Conservation (phyloP, 116 monocot genomes). For the Cymodocea nodosa region DNA sequence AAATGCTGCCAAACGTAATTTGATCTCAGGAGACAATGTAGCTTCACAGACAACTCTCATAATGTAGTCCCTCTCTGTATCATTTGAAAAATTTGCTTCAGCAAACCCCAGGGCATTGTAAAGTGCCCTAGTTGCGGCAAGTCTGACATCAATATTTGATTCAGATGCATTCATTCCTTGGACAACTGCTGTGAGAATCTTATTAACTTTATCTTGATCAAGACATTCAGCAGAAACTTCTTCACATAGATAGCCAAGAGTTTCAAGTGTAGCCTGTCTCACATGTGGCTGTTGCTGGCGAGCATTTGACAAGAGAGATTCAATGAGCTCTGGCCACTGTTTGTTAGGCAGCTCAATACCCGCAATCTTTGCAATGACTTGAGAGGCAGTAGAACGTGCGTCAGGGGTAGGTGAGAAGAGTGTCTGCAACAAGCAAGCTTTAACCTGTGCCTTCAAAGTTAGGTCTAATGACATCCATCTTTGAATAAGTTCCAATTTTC, state of each 20-base stretch:
- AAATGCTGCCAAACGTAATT: constrained; percentile 33
- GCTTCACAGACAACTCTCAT: constrained; percentile 41
- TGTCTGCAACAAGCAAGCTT: constrained; percentile 36
- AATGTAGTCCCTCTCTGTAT: constrained; percentile 41
- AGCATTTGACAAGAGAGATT: constrained; percentile 22
- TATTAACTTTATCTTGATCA: constrained; percentile 40
- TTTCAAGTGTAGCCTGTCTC: constrained; percentile 44
- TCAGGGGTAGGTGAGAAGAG: constrained; percentile 39
- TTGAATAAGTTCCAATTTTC: constrained; percentile 35
- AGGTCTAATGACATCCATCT: constrained; percentile 33
- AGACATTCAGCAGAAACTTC: constrained; percentile 40
- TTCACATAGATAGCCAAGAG: constrained; percentile 40
- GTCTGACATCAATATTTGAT: constrained; percentile 26
- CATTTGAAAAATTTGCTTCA: constrained; percentile 45
- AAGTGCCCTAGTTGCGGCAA: constrained; percentile 36
- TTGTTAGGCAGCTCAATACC: constrained; percentile 38
- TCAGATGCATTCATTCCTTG: constrained; percentile 53
- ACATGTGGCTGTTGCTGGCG: constrained; percentile 36
- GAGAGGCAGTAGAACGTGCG: constrained; percentile 45
- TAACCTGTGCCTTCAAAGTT: constrained; percentile 27
- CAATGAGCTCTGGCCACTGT: constrained; percentile 47
- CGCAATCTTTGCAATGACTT: constrained; percentile 50
- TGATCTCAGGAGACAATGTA: constrained; percentile 24
- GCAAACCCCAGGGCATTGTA: constrained; percentile 43
- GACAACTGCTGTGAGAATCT: constrained; percentile 45